Evolutionary conservation across 306 rosid species (phyloP).

Genomic region (Vicia villosa): DNA sequence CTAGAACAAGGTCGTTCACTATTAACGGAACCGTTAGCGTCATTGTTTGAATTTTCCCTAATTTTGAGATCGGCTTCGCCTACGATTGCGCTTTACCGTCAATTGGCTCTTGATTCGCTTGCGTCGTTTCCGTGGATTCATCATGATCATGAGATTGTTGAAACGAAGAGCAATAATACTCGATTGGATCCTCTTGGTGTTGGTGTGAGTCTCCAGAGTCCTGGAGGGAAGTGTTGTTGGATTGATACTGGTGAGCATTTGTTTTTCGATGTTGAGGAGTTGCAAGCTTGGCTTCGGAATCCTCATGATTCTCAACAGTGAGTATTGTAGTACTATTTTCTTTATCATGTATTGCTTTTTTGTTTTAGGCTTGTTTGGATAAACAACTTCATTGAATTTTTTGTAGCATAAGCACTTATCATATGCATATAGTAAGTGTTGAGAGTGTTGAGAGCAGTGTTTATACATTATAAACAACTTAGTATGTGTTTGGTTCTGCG

Average conservation of each 20-base stretch:
- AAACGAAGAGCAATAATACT: slow-evolving; percentile 21
- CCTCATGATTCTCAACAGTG: slow-evolving; percentile 47
- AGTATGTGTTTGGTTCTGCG: too few relatives aligned
- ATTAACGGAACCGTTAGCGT: slow-evolving; percentile 68
- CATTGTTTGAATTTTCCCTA: slow-evolving; percentile 80
- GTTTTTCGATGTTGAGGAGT: slow-evolving; percentile 60
- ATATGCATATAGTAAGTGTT: too few relatives aligned
- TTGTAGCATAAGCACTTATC: not conserved
- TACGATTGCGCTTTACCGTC: slow-evolving; percentile 75
- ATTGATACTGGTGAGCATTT: slow-evolving; percentile 74
- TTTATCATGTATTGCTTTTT: not conserved
- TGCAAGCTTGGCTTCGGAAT: slow-evolving; percentile 57
- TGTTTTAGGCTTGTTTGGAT: not conserved
- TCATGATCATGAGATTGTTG: slow-evolving; percentile 36
- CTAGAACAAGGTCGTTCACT: slow-evolving; percentile 54
- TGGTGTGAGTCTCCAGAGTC: slow-evolving; percentile 52
- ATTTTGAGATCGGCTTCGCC: slow-evolving; percentile 89
- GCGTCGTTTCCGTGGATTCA: slow-evolving; percentile 75
- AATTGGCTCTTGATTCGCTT: slow-evolving; percentile 77
- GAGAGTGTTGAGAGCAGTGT: too few relatives aligned
- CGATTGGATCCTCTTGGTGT: slow-evolving; percentile 52
- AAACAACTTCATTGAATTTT: not conserved
- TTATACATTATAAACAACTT: too few relatives aligned
- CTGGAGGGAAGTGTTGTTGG: slow-evolving; percentile 86
- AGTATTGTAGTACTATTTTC: slow-evolving; percentile 33